phyloP scores from a whole-genome alignment of 441 rosid species.

The Populus hybrid region DNA sequence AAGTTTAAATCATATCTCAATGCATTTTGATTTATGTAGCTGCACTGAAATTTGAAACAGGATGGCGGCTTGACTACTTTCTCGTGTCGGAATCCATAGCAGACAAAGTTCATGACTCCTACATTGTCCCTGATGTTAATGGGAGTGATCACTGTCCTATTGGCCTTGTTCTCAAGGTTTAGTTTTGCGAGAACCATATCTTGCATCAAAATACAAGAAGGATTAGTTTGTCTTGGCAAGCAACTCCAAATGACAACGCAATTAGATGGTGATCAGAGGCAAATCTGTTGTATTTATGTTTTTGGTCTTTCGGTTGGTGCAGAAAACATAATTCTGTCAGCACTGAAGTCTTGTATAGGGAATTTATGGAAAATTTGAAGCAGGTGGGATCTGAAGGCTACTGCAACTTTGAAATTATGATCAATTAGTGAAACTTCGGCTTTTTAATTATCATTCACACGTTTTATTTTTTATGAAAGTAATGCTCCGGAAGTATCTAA shows the following conservation, averaged over 20 bases:
- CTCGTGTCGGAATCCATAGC: conserved; percentile 81
- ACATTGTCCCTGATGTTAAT: conserved; percentile 72
- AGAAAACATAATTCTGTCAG: not conserved
- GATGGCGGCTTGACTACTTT: conserved; percentile 99
- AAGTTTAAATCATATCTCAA: not conserved
- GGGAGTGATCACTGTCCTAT: conserved; percentile 98
- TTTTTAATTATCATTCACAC: not conserved
- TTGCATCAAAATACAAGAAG: not conserved
- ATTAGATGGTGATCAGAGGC: too few relatives aligned
- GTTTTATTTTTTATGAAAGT: not conserved
- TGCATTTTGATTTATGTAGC: not conserved
- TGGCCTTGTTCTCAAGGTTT: conserved; percentile 69
- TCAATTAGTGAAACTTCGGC: not conserved
- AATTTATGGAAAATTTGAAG: too few relatives aligned
- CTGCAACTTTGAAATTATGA: too few relatives aligned
- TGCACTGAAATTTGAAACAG: conserved; percentile 39
- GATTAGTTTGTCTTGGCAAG: not conserved
- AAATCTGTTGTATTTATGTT: too few relatives aligned
- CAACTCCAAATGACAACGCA: too few relatives aligned
- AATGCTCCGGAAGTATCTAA: not conserved
- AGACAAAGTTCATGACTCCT: conserved; percentile 73
- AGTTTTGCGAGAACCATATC: not conserved
- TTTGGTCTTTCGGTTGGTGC: too few relatives aligned
- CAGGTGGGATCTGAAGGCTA: too few relatives aligned
- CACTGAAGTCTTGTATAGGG: not conserved